These are phyloP conservation scores for Musa beccarii DNA, from an alignment of 176 grass and related monocot genomes.

Conservation along the genomic window DNA sequence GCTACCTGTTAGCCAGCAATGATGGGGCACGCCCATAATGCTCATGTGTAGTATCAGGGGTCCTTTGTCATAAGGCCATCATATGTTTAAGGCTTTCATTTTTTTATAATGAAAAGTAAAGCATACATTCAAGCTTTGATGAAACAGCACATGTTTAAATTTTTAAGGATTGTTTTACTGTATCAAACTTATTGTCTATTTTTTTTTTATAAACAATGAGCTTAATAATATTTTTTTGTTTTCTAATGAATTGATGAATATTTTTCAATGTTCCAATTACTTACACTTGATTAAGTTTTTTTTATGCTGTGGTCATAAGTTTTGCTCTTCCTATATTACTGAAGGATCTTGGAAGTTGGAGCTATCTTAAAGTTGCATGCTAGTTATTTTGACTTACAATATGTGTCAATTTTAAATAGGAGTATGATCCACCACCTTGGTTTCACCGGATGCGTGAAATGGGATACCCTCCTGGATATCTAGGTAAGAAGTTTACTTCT, in stretches of 20 bases:
- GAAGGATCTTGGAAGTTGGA: not conserved
- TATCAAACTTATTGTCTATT: not conserved
- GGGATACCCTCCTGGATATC: slow-evolving; percentile 93
- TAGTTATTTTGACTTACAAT: not conserved
- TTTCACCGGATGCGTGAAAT: slow-evolving; percentile 84
- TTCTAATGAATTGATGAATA: not conserved
- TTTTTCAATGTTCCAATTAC: not conserved
- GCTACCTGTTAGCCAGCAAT: no score
- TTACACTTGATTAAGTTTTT: not conserved
- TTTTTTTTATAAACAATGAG: not conserved
- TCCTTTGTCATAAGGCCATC: not conserved
- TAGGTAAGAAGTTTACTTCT: slow-evolving; percentile 38
- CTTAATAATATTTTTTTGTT: not conserved
- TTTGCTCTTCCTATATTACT: not conserved
- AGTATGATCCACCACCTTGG: slow-evolving; percentile 92
- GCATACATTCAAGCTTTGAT: not conserved
- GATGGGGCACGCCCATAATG: no score
- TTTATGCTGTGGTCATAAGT: not conserved
- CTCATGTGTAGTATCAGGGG: no score
- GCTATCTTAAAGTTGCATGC: not conserved
- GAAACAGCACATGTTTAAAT: not conserved
- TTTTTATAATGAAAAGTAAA: not conserved
- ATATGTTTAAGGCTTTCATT: not conserved
- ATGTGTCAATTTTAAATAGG: slow-evolving; percentile 39
- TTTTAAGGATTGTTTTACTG: not conserved